Percentiles rank a stretch among this genome's conserved stretches.
Evolutionary conservation across 768 basidiomycete species (phyloP).

Genomic region (Favolaschia claudopus): DNA sequence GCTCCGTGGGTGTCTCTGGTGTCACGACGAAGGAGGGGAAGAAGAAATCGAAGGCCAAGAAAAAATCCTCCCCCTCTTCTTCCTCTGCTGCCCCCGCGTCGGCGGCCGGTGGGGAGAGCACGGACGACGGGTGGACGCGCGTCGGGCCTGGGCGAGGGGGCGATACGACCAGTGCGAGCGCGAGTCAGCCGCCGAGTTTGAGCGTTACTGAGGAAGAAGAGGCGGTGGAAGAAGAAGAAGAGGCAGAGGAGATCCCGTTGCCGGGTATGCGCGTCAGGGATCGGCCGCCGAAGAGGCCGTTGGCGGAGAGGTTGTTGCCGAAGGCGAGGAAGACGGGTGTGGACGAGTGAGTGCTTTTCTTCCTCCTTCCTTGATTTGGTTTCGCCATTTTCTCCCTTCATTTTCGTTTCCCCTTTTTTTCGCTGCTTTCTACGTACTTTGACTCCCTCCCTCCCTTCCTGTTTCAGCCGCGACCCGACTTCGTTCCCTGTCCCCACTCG

Average conservation of each 20-base stretch:
- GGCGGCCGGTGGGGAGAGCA: constrained; percentile 20
- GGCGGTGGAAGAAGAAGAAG: constrained; percentile 30
- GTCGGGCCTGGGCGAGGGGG: constrained; percentile 21
- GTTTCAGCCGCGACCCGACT: no score
- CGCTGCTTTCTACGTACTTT: no score
- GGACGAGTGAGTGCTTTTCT: constrained; percentile 66
- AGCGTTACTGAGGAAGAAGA: constrained; percentile 26
- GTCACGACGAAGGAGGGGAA: constrained; percentile 6
- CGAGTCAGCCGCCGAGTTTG: not conserved
- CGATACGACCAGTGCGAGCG: not conserved
- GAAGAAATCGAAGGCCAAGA: constrained; percentile 35
- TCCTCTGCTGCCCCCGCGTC: constrained; percentile 23
- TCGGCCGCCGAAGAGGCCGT: constrained; percentile 51
- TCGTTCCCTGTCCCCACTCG: no score
- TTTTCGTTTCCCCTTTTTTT: no score
- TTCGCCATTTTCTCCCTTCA: constrained; percentile 24
- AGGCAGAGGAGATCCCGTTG: constrained; percentile 25
- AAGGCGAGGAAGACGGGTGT: constrained; percentile 71
- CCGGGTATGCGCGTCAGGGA: constrained; percentile 32
- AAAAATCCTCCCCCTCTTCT: constrained; percentile 31
- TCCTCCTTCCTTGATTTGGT: not conserved
- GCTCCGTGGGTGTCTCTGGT: no score
- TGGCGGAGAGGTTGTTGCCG: constrained; percentile 71
- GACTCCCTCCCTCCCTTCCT: no score
- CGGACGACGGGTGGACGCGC: constrained; percentile 26